Evolutionary conservation across 257 asterid species (phyloP), one percentile per base, ranked within the genome.

Genomic region (Mitragyna speciosa): DNA sequence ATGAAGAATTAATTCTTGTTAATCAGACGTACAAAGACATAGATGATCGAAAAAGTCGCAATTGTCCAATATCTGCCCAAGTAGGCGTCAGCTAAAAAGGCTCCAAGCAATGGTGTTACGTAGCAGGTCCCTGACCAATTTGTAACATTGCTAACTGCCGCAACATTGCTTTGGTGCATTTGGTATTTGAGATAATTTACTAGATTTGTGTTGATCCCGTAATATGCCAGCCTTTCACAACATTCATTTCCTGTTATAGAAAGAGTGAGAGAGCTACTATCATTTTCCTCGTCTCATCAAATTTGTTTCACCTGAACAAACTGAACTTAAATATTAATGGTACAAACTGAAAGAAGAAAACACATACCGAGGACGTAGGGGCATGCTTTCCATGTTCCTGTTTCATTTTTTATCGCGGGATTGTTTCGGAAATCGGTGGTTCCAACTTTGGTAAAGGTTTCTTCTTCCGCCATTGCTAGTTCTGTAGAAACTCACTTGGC

Each of bases 51-150:
- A 85, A 92, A 92, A 65, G 80, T 76, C 15, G 92, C 94, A 72
- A 90, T 90, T 10, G 97, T 92, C 97, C 95, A 92, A 52, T 86
- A 92, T 90, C 97, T 81, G 69, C 97, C 97, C 82, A 92, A 81
- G 79, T 90, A 92, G 3, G 95, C 91, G 78, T 90, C 95, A 4
- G 95, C 95, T 1, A 92, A 82, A 74, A 90, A 92, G 31, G 97
- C 97, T 4, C 97, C 97, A 2, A 92, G 82, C 83, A 90, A 75
- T 1, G 95, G 97, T 4, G 95, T 88, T 2, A 90, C 88, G 30
- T 90, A 92, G 79, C 97, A 90, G 0, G 97, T 90, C 17, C 97
- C 94, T 0, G 97, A 89, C 97, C 95, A 90, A 72, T 90, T 92
- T 12, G 97, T 90, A 22, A 90, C 94, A 61, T 81, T 90, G 65